Evolutionary conservation across 2,329 filamentous ascomycete genomes (phyloP), one percentile per base, ranked within the genome.

Genomic region (Celoporthe dispersa): DNA sequence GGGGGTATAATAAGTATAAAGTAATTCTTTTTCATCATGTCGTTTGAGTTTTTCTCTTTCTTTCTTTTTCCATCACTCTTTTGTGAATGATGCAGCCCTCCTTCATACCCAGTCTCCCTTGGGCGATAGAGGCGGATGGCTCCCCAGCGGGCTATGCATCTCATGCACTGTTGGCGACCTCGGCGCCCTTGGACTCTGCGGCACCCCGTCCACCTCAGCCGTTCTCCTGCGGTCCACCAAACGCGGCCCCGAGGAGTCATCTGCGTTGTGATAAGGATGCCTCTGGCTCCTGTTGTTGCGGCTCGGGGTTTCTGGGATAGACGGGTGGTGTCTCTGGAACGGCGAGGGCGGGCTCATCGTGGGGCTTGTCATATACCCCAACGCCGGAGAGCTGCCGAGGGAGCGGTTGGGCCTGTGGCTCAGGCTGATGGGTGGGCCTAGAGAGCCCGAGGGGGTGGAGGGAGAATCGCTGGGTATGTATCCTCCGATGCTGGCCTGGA

Each of bases 131-230:
- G 70, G 68, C 9, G 70, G 70, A 16, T 71, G 61, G 22, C 65
- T 71, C n/a, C 61, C 37, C 53, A 71, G 35, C 5, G 70, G 70
- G 41, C 70, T 71, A 16, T 62, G 65, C 55, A 60, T n/a, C 31
- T 53, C 55, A 12, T 51, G 31, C 22, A 48, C 6, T 7, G 8
- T 44, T 0, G 19, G 33, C 7, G 68, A 55, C 33, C 14, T 33
- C 11, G 66, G 16, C 55, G 55, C 25, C 22, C 57, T 33, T 25
- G 70, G 41, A 33, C 44, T 41, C 1, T 39, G 59, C 9, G 59
- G 31, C n/a, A 51, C 64, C 7, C 61, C 51, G 7, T 62, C 59
- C 19, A 39, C 48, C 25, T 48, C 57, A 35, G 53, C 44, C 9
- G 44, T 8, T 9, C 8, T 51, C 14, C 31, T 44, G 35, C n/a